Base-by-base conservation (phyloP, 805 yeast species). In the Kodamaea restingae region DNA sequence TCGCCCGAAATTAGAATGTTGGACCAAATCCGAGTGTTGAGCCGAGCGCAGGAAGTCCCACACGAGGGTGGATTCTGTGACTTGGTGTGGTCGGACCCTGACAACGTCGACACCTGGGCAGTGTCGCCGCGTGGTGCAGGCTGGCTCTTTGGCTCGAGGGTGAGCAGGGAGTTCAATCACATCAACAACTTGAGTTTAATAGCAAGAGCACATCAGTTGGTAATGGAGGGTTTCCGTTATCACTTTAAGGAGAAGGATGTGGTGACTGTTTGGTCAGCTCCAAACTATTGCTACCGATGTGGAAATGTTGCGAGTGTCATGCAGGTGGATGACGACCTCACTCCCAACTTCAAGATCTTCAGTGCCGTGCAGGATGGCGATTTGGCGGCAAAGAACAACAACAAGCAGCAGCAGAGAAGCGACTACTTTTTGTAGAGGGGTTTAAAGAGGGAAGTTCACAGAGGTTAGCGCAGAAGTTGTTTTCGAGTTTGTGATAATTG, bases 1-100 rank as follows among this genome's bases (percentile, higher is more conserved):
- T 86, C 96, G 10, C 98, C 98, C 2, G 98, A 93, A 62, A 90
- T 91, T 47, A 78, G 98, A 60, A 90, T 93, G 95, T 73, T 91
- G 49, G 98, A 91, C 61, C 98, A 91, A 64, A 88, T 91, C 49
- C 73, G 98, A 53, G 98, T 91, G 14, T 70, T 91, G 42, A 84
- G 93, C 38, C 75, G 98, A 55, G 98, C 98, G 3, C 98, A 91
- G 63, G 98, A 91, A 64, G 96, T 91, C 35, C 98, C 98, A 2
- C 98, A 93, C 60, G 98, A 91, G 66, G 98, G 98, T 51, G 98
- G 97, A 2, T 91, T 91, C 61, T 93, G 97, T 58, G 98, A 91
- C 62, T 75, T 91, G 53, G 90, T 91, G 28, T 91, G 98, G 98
- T 83, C 95, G 15, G 98, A 91, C 57, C 98, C 98, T 1, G 98